Evolutionary conservation across 805 yeast species (phyloP).

Genomic region (Lachancea thermotolerans): DNA sequence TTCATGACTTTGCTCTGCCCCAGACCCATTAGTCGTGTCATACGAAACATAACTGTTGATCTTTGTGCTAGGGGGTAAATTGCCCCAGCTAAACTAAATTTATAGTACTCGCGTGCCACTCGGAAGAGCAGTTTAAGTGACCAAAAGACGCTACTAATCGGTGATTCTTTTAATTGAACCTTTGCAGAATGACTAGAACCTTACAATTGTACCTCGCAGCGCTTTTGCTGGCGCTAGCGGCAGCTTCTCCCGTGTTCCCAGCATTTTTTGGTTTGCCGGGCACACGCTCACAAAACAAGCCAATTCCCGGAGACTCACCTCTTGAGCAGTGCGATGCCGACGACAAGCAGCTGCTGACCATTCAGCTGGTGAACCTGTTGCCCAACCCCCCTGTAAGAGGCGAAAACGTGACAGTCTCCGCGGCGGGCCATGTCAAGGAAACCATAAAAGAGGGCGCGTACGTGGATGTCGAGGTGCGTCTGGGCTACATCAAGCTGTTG

Average conservation of each 20-base stretch:
- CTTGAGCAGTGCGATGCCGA: slow-evolving; percentile 65
- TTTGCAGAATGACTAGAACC: neutral
- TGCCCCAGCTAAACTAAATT: too few relatives aligned
- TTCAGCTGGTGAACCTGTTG: slow-evolving; percentile 50
- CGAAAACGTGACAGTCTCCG: slow-evolving; percentile 70
- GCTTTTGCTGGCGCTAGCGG: slow-evolving; percentile 2
- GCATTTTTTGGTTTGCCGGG: slow-evolving; percentile 13
- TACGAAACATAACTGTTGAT: too few relatives aligned
- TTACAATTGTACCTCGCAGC: slow-evolving; percentile 1
- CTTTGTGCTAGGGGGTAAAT: too few relatives aligned
- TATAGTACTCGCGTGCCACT: too few relatives aligned
- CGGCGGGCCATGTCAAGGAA: slow-evolving; percentile 54
- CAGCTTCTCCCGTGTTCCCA: slow-evolving; percentile 5
- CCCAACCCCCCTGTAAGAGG: slow-evolving; percentile 94
- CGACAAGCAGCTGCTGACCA: slow-evolving; percentile 54
- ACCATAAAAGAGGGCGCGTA: slow-evolving; percentile 79
- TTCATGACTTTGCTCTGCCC: too few relatives aligned
- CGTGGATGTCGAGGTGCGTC: slow-evolving; percentile 87
- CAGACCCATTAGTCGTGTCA: too few relatives aligned
- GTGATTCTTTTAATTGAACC: neutral
- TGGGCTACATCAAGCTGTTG: slow-evolving; percentile 83
- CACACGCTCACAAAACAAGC: slow-evolving; percentile 34
- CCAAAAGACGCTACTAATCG: neutral
- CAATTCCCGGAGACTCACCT: slow-evolving; percentile 90
- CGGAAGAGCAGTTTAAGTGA: too few relatives aligned